Conservation (phyloP, 495 filamentous ascomycete species). For the Hypomontagnella monticulosa region DNA sequence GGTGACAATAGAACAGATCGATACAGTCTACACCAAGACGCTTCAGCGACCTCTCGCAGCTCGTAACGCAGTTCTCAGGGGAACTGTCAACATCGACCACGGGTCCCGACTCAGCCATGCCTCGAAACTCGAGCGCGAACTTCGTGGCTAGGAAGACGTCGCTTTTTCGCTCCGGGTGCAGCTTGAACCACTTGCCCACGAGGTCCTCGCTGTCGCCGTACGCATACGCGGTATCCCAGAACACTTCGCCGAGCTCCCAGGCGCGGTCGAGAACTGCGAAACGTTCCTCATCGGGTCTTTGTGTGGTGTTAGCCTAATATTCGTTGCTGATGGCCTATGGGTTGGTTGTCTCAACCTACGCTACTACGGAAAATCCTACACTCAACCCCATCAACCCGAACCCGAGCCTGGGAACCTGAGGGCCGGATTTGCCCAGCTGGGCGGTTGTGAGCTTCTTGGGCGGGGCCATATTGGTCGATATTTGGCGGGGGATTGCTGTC, state of each 20-base stretch:
- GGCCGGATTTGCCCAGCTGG: constrained; percentile 63
- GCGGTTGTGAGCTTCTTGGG: constrained; percentile 43
- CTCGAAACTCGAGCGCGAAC: constrained; percentile 52
- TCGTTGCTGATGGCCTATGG: neutral
- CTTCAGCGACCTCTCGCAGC: constrained; percentile 62
- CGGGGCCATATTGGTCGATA: constrained; percentile 18
- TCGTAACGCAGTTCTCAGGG: constrained; percentile 61
- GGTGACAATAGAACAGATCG: constrained; percentile 71
- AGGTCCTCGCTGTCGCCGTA: constrained; percentile 63
- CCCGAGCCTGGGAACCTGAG: constrained; percentile 63
- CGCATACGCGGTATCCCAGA: constrained; percentile 61
- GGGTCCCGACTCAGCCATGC: constrained; percentile 8
- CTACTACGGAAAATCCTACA: constrained; percentile 56
- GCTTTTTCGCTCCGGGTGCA: constrained; percentile 56
- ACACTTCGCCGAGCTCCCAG: constrained; percentile 56
- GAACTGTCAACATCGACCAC: constrained; percentile 52
- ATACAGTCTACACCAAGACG: constrained; percentile 62
- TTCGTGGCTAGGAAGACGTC: constrained; percentile 69
- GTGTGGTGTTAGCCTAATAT: neutral
- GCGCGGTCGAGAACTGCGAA: constrained; percentile 59
- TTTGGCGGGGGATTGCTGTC: neutral
- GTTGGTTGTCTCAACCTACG: constrained; percentile 21
- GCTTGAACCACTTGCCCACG: constrained; percentile 63
- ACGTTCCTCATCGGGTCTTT: constrained; percentile 55
- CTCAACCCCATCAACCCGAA: constrained; percentile 65